phyloP scores from a whole-genome alignment of 2,329 filamentous ascomycete genomes.

The Nemania diffusa region DNA sequence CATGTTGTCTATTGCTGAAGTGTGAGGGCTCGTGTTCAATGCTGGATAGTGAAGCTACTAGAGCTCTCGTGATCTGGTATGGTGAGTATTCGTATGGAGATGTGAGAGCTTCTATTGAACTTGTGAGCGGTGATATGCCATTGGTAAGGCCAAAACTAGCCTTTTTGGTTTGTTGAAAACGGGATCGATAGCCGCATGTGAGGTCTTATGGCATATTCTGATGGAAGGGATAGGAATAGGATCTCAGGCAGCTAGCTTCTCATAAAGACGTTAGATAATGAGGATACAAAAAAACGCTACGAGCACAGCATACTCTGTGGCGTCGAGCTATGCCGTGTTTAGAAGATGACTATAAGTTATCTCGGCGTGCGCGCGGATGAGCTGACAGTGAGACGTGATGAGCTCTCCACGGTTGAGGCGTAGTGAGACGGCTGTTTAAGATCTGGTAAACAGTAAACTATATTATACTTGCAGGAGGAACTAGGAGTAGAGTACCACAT shows the following conservation, averaged over 20 bases:
- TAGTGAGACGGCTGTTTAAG: neutral
- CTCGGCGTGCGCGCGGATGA: neutral
- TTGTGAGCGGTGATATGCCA: neutral
- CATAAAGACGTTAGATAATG: neutral
- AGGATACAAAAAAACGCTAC: neutral
- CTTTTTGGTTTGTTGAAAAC: neutral
- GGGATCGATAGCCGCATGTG: neutral
- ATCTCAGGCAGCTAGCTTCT: neutral
- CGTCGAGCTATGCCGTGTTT: neutral
- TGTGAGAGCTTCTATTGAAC: neutral
- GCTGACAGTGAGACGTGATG: neutral
- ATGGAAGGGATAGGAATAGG: neutral
- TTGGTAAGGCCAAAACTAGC: neutral
- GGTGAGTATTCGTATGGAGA: too few relatives aligned
- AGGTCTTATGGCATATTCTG: neutral
- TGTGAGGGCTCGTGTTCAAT: too few relatives aligned
- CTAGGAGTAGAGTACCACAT: neutral
- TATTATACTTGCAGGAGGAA: neutral
- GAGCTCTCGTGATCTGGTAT: too few relatives aligned
- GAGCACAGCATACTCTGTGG: neutral
- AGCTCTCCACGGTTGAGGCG: neutral
- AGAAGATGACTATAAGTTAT: neutral
- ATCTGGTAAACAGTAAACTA: too few relatives aligned
- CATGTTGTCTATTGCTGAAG: constrained; percentile 5
- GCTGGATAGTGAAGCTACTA: too few relatives aligned